A percentile compares a stretch with the other conserved stretches of the same genome.
Conservation (phyloP, 2,329 filamentous ascomycete genomes). For the Arthroderma uncinatum region DNA sequence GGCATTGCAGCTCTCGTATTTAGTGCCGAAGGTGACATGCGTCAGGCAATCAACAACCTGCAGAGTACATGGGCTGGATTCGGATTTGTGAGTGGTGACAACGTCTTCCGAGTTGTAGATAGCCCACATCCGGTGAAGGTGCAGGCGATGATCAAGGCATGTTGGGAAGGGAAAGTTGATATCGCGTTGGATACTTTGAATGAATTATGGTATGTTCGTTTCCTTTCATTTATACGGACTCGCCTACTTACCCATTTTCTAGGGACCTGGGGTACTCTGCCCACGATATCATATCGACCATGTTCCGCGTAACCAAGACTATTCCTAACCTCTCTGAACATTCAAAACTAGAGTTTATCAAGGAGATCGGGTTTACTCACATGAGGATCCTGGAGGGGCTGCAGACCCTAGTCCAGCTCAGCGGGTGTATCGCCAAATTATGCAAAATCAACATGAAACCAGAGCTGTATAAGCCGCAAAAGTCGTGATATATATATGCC, state of each 20-base stretch:
- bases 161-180: slow-evolving; percentile 84
- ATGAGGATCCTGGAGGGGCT: slow-evolving; percentile 99
- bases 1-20: slow-evolving; percentile 94
- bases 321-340: slow-evolving; percentile 87
- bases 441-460: slow-evolving; percentile 97
- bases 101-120: slow-evolving; percentile 96
- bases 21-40: slow-evolving; percentile 95
- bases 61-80: slow-evolving; percentile 90
- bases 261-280: slow-evolving; percentile 86
- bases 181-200: slow-evolving; percentile 73
- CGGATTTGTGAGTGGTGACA: slow-evolving; percentile 92
- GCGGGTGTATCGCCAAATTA: slow-evolving; percentile 79
- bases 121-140: slow-evolving; percentile 96
- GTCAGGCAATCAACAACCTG: slow-evolving; percentile 96
- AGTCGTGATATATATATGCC: slow-evolving; percentile 17
- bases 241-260: slow-evolving; percentile 4
- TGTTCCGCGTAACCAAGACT: slow-evolving; percentile 97
- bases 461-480: slow-evolving; percentile 54
- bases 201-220: slow-evolving; percentile 60
- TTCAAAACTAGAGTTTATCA: slow-evolving; percentile 92
- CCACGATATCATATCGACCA: slow-evolving; percentile 97
- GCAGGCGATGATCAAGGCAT: slow-evolving; percentile 96
- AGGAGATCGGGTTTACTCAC: slow-evolving; percentile 96
- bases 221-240: not conserved
- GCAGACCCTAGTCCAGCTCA: slow-evolving; percentile 85